Base-by-base conservation (phyloP, 1,139 yeast genomes). In the Saccharomyces hybrid region DNA sequence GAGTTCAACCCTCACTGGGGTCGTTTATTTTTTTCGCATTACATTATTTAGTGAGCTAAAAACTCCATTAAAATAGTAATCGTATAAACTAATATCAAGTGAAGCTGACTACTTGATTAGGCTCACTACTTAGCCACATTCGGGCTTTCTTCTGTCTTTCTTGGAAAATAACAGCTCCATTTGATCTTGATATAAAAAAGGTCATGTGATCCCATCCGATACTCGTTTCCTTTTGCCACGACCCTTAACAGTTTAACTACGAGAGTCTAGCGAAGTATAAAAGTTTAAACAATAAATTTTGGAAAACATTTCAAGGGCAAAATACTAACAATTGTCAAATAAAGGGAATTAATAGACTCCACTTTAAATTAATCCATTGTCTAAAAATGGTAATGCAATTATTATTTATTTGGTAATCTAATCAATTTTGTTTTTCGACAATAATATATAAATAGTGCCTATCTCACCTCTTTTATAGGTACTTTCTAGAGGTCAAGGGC, bases 1-100 rank as follows among this genome's bases (percentile, higher is more conserved):
- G 70, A 66, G 70, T 67, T 67, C 70, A 64, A 67, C 65, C 70
- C 70, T 67, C 70, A 61, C 70, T 63, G 70, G 62, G 70, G 70
- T 67, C 70, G 70, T 51, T 49, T 31, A 52, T 57, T 62, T 60
- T 57, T 56, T 55, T 38, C 31, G 5, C 23, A 30, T 14, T 7
- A 14, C 5, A 6, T n/a, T 14, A n/a, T 32, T 32, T 30, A 9
- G 31, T 30, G 31, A 4, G 4, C 11, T 9, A 3, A 4, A 4
- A 4, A 4, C 13, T 8, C 13, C 13, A 28, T 4, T 4, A 28
- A 9, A 4, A 13, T 9, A 13, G 16, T 32, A 3, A n/a, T n/a
- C 5, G 16, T 5, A 5, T 32, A n/a, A 13, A 32, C n/a, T 3
- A 13, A 13, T 5, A 32, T 11, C 16, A 5, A n/a, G 13, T 30